phyloP scores from a whole-genome alignment of 148 eudicot genomes.

The Rhododendron vialii region DNA sequence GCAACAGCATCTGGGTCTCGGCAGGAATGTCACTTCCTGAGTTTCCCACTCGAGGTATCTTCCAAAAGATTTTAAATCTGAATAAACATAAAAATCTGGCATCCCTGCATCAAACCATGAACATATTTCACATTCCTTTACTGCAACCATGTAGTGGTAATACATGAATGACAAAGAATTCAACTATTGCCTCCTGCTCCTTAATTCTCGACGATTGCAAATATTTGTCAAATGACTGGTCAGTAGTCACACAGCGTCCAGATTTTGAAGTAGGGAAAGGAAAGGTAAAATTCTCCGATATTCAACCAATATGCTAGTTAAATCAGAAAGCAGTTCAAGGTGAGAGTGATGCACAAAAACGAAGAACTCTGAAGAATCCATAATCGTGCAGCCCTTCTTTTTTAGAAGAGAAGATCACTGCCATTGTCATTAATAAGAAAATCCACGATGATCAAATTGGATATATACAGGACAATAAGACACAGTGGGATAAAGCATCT shows the following conservation, averaged over 20 bases:
- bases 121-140: background rate
- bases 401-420: no score
- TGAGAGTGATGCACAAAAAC: background rate
- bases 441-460: background rate
- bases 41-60: slow-evolving; percentile 38
- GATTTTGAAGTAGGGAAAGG: background rate
- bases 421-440: background rate
- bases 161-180: background rate
- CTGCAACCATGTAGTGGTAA: background rate
- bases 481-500: no score
- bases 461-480: no score
- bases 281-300: background rate
- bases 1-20: slow-evolving; percentile 40
- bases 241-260: background rate
- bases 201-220: background rate
- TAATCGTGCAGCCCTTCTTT: background rate
- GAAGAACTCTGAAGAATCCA: background rate
- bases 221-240: background rate
- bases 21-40: slow-evolving; percentile 32
- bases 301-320: background rate
- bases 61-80: slow-evolving; percentile 35
- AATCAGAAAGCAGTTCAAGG: background rate
- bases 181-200: background rate
- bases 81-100: slow-evolving; percentile 30
- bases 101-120: slow-evolving; percentile 24